A percentile compares a stretch with the other conserved stretches of the same genome.
phyloP scores from a whole-genome alignment of 2,329 filamentous ascomycete species.

The Epichloe glyceriae region DNA sequence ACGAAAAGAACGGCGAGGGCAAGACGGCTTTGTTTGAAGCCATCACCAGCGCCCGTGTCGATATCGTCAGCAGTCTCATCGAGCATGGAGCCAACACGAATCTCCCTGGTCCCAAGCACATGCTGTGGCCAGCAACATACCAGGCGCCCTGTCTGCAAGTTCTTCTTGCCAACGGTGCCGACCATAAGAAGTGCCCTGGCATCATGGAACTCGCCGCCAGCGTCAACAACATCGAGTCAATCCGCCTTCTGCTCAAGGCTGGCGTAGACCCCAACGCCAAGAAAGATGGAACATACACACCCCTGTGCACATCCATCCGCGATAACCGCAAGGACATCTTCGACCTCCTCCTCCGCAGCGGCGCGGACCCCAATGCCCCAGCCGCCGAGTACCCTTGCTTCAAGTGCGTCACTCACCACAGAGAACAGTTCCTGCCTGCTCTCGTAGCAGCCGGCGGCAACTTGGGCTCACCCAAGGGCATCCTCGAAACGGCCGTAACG shows the following conservation, averaged over 20 bases:
- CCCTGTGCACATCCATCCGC: constrained; percentile 54
- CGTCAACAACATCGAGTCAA: constrained; percentile 50
- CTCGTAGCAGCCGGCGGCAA: constrained; percentile 49
- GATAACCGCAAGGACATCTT: constrained; percentile 52
- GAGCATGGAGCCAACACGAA: constrained; percentile 53
- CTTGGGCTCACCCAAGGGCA: constrained; percentile 46
- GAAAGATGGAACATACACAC: constrained; percentile 55
- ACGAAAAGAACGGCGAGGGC: constrained; percentile 46
- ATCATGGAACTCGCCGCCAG: constrained; percentile 52
- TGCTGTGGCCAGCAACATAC: constrained; percentile 52
- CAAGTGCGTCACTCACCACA: constrained; percentile 55
- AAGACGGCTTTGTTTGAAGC: constrained; percentile 52
- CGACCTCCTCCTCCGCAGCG: constrained; percentile 40
- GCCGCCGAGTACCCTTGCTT: constrained; percentile 53
- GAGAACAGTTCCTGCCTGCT: constrained; percentile 45
- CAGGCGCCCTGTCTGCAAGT: constrained; percentile 44
- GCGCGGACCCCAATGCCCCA: constrained; percentile 49
- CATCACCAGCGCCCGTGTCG: constrained; percentile 40
- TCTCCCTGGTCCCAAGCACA: constrained; percentile 54
- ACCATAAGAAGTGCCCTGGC: constrained; percentile 45
- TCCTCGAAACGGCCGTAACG: constrained; percentile 50
- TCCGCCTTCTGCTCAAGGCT: constrained; percentile 42
- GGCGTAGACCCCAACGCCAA: constrained; percentile 48
- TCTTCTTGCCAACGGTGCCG: constrained; percentile 45
- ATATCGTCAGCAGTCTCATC: constrained; percentile 37